phyloP scores from a whole-genome alignment of 2,329 filamentous ascomycete genomes.

The Triangularia setosa region DNA sequence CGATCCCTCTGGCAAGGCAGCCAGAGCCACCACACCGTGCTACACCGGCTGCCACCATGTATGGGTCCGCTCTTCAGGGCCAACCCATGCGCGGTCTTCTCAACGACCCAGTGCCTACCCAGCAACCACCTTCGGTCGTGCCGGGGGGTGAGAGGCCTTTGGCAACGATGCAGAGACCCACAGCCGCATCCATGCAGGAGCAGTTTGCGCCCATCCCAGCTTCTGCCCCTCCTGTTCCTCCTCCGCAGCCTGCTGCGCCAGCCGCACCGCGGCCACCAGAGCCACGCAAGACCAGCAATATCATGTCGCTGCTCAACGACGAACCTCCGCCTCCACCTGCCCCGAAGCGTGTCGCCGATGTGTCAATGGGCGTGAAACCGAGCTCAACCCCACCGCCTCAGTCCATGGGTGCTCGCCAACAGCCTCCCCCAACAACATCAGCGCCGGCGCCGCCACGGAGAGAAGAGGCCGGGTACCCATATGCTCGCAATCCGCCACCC shows the following conservation, averaged over 20 bases:
- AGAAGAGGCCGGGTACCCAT: slow-evolving; percentile 43
- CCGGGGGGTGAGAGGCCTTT: slow-evolving; percentile 33
- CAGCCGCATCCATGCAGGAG: slow-evolving; percentile 29
- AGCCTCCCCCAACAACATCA: slow-evolving; percentile 34
- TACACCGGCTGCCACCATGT: slow-evolving; percentile 33
- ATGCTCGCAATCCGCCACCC: slow-evolving; percentile 37
- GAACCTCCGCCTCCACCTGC: slow-evolving; percentile 46
- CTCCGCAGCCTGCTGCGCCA: slow-evolving; percentile 38
- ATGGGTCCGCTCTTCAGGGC: slow-evolving; percentile 33
- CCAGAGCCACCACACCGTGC: slow-evolving; percentile 41
- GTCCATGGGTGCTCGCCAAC: slow-evolving; percentile 40
- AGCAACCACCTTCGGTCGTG: slow-evolving; percentile 29
- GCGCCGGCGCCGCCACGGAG: slow-evolving; percentile 44
- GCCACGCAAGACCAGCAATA: slow-evolving; percentile 55
- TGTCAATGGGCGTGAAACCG: slow-evolving; percentile 38
- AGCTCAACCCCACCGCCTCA: slow-evolving; percentile 52
- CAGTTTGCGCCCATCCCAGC: slow-evolving; percentile 17
- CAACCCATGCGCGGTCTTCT: slow-evolving; percentile 31
- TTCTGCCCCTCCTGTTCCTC: slow-evolving; percentile 28
- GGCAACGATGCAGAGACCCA: slow-evolving; percentile 36
- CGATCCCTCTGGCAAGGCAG: slow-evolving; percentile 36
- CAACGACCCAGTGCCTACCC: slow-evolving; percentile 34
- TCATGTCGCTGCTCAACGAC: slow-evolving; percentile 61
- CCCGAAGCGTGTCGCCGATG: slow-evolving; percentile 47
- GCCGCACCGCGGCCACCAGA: slow-evolving; percentile 42